Conservation (phyloP, 2,329 filamentous ascomycete genomes). For the Cryphonectria carpinicola region DNA sequence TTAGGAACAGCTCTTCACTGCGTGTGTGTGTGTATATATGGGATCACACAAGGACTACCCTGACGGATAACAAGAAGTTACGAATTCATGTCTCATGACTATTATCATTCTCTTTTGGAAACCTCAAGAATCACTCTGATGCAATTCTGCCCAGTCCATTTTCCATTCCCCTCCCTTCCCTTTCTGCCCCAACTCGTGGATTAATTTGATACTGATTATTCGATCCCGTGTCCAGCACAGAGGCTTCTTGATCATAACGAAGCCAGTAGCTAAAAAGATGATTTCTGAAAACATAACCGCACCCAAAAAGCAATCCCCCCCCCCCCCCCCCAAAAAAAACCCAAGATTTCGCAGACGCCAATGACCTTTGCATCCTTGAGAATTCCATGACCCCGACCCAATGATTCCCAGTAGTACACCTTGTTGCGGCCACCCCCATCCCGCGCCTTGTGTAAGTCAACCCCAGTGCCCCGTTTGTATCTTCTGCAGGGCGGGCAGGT, state of each 20-base stretch:
- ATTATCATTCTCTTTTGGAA: not conserved
- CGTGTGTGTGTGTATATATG: not conserved
- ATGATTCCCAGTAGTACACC: not conserved
- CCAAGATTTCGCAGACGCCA: not conserved
- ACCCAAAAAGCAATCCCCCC: not conserved
- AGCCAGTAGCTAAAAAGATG: not conserved
- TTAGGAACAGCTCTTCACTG: not conserved
- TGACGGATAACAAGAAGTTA: not conserved
- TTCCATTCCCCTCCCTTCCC: not conserved
- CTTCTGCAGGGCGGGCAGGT: not conserved
- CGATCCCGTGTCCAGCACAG: constrained; percentile 14
- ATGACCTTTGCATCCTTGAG: not conserved
- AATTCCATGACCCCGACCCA: not conserved
- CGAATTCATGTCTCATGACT: constrained; percentile 4
- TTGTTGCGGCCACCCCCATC: not conserved
- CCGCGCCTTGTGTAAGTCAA: not conserved
- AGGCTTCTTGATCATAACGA: not conserved
- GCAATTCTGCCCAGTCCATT: not conserved
- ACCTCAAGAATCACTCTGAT: not conserved
- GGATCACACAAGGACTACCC: not conserved
- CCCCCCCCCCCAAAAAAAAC: not conserved
- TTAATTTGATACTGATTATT: not conserved
- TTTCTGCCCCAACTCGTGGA: not conserved
- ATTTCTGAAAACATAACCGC: not conserved
- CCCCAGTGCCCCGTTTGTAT: not conserved